Conservation (phyloP, 768 basidiomycete species). For the Cyathus striatus region DNA sequence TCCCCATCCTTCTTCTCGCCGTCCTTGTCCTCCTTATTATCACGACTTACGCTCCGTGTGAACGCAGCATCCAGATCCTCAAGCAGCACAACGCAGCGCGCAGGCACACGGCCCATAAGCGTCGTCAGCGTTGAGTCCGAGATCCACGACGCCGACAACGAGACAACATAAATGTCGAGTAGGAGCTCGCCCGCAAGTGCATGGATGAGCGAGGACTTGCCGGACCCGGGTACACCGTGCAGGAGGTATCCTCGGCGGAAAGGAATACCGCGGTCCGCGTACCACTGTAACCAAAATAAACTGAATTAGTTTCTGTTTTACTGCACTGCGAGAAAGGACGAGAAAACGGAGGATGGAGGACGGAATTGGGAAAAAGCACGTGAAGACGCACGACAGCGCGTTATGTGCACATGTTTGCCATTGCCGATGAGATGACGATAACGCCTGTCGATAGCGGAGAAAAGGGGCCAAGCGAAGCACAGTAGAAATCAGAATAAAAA, state of each 20-base stretch:
- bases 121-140: conserved; percentile 82
- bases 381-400: too few species aligned
- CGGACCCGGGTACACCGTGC: conserved; percentile 80
- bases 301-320: background rate
- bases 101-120: conserved; percentile 83
- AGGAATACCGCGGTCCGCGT: conserved; percentile 89
- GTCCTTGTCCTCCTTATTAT: conserved; percentile 37
- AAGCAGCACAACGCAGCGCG: conserved; percentile 79
- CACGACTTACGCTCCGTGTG: conserved; percentile 67
- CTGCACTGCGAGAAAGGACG: background rate
- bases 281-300: conserved; percentile 51
- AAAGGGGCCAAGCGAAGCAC: too few species aligned
- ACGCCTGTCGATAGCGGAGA: conserved; percentile 1
- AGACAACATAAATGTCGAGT: conserved; percentile 90
- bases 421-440: background rate
- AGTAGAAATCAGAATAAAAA: too few species aligned
- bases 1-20: conserved; percentile 41
- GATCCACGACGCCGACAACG: conserved; percentile 82
- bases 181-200: conserved; percentile 83
- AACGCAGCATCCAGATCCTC: conserved; percentile 92
- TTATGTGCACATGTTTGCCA: background rate
- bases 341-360: too few species aligned
- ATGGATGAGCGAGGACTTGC: conserved; percentile 84
- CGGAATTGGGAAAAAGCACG: too few species aligned
- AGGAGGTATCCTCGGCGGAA: conserved; percentile 86